phyloP scores from a whole-genome alignment of 106 monocot species.

The Triglochin maritima region DNA sequence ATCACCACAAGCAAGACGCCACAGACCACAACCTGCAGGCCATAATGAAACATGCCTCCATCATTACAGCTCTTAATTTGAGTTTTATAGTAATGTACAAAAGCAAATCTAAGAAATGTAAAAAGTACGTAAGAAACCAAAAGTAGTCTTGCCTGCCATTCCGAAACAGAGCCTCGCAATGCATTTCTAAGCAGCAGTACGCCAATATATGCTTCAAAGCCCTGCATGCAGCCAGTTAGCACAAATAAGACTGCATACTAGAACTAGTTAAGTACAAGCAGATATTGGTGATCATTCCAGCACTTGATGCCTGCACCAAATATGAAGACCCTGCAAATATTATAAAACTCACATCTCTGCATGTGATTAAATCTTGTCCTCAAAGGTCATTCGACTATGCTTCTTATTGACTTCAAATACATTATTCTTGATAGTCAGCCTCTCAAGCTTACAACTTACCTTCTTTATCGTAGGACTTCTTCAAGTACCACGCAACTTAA shows the following conservation, averaged over 20 bases:
- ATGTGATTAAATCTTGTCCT: too few species aligned
- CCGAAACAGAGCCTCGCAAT: constrained; percentile 39
- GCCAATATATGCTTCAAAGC: constrained; percentile 83
- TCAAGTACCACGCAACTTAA: too few species aligned
- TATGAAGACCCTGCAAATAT: neutral
- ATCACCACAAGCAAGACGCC: constrained; percentile 74
- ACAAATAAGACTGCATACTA: neutral
- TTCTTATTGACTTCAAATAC: too few species aligned
- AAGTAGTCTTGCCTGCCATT: constrained; percentile 72
- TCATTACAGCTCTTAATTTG: too few species aligned
- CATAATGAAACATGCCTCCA: too few species aligned
- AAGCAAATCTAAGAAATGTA: too few species aligned
- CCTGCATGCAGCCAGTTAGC: constrained; percentile 21
- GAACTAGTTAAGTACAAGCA: neutral
- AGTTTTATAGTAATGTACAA: too few species aligned
- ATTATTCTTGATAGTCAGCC: too few species aligned
- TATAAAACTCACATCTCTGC: neutral
- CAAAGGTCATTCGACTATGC: too few species aligned
- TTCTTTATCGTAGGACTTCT: too few species aligned
- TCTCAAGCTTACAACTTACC: too few species aligned
- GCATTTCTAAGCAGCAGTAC: constrained; percentile 55
- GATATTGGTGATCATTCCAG: neutral
- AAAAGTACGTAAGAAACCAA: too few species aligned
- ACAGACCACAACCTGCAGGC: constrained; percentile 53
- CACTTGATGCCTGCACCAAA: neutral